These are phyloP conservation scores for Grifola frondosa DNA, from an alignment of 1,284 basidiomycete genomes.

Conservation along the genomic window DNA sequence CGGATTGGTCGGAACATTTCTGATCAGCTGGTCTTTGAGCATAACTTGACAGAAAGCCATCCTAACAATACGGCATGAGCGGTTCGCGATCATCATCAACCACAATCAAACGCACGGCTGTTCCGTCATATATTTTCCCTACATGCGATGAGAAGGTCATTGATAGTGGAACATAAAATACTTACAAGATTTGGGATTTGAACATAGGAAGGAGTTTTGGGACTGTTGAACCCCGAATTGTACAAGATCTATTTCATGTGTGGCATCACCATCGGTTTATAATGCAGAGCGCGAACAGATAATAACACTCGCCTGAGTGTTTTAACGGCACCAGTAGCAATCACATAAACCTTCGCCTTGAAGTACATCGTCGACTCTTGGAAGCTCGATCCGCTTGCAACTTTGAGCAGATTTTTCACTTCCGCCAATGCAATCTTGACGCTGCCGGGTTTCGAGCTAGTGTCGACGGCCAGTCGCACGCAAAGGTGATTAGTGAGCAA, in stretches of 20 bases:
- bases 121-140: constrained; percentile 25
- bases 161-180: neutral
- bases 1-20: constrained; percentile 3
- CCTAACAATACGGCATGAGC: constrained; percentile 4
- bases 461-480: constrained; percentile 8
- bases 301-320: constrained; percentile 18
- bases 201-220: neutral
- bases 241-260: constrained; percentile 24
- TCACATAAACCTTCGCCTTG: constrained; percentile 18
- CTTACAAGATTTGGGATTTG: constrained; percentile 19
- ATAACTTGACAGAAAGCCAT: constrained; percentile 25
- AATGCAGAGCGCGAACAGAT: neutral
- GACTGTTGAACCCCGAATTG: constrained; percentile 14
- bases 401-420: constrained; percentile 12
- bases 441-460: neutral
- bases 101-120: constrained; percentile 20
- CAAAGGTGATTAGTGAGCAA: constrained; percentile 23
- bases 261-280: too few relatives aligned
- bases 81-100: constrained; percentile 2
- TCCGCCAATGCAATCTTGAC: constrained; percentile 7
- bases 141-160: neutral
- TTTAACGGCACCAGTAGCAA: constrained; percentile 24
- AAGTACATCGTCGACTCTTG: constrained; percentile 3
- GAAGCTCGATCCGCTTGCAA: neutral
- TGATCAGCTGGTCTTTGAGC: constrained; percentile 11